Evolutionary conservation across 495 filamentous ascomycete genomes (phyloP).

Genomic region (Podospora pseudopauciseta): DNA sequence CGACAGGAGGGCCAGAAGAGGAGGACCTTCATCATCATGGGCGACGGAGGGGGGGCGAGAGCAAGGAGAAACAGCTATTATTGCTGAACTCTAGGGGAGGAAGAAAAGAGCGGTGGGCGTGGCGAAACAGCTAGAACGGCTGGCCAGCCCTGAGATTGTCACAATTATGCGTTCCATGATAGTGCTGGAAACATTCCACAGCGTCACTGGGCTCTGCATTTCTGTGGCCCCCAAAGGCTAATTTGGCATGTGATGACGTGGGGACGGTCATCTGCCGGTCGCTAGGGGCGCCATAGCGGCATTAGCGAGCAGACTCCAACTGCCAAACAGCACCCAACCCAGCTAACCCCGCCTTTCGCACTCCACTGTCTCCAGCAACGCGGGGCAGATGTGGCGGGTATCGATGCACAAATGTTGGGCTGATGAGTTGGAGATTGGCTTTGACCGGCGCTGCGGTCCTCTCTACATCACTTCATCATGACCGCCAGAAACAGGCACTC

Average conservation of each 20-base stretch:
- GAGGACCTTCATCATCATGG: neutral
- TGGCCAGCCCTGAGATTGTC: conserved; percentile 5
- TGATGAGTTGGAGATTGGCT: neutral
- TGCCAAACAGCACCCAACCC: conserved; percentile 7
- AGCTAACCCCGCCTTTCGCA: conserved; percentile 10
- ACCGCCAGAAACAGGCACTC: neutral
- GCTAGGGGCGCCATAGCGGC: neutral
- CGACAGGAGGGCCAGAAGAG: neutral
- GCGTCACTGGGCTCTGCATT: neutral
- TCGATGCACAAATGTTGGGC: neutral
- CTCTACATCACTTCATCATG: conserved; percentile 1
- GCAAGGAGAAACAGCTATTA: neutral
- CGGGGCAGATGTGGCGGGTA: neutral
- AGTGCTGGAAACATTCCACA: neutral
- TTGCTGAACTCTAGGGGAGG: neutral
- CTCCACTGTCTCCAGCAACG: neutral
- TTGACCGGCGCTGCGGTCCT: neutral
- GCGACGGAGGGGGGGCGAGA: neutral
- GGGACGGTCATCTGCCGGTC: conserved; percentile 11
- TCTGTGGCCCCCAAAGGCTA: neutral
- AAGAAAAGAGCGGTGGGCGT: neutral
- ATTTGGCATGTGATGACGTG: conserved; percentile 10
- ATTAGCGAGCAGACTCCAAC: conserved; percentile 6
- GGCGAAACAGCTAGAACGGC: neutral
- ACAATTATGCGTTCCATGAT: conserved; percentile 1